Conservation (phyloP, 2,329 filamentous ascomycete genomes). For the Colletotrichum tofieldiae region DNA sequence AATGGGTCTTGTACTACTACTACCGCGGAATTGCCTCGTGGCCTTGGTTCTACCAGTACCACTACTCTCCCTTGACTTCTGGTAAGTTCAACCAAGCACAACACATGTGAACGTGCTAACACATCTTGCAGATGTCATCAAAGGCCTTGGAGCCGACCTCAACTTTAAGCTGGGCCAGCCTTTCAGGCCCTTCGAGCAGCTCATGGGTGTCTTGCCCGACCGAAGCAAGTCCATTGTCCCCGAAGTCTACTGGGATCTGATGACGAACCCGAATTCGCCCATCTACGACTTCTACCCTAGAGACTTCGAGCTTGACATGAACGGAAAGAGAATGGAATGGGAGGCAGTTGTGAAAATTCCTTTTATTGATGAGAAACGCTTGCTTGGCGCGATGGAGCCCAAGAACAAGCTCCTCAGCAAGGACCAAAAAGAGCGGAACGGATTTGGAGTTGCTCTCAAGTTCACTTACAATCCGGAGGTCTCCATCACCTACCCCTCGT, state of each 20-base stretch:
- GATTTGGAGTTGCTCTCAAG: constrained; percentile 92
- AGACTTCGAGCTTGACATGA: constrained; percentile 99
- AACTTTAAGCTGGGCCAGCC: constrained; percentile 96
- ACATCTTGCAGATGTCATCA: constrained; percentile 80
- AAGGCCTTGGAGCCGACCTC: constrained; percentile 87
- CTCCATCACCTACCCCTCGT: constrained; percentile 89
- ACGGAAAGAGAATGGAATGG: constrained; percentile 99
- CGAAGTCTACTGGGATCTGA: constrained; percentile 86
- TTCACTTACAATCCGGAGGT: constrained; percentile 87
- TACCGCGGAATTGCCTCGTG: constrained; percentile 97
- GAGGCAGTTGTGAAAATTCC: constrained; percentile 99
- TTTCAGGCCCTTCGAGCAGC: constrained; percentile 94
- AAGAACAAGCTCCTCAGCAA: constrained; percentile 84
- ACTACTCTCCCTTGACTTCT: constrained; percentile 97
- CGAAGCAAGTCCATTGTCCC: constrained; percentile 98
- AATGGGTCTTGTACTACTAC: constrained; percentile 99
- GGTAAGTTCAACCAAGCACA: constrained; percentile 60
- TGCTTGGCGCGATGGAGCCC: constrained; percentile 88
- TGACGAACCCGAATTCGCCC: constrained; percentile 91
- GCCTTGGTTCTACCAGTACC: constrained; percentile 98
- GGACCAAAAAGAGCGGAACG: constrained; percentile 87
- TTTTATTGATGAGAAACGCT: constrained; percentile 93
- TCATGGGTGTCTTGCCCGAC: constrained; percentile 98
- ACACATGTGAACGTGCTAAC: constrained; percentile 49
- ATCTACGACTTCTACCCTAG: constrained; percentile 99